Evolutionary conservation across 495 filamentous ascomycete genomes (phyloP), one percentile per base, ranked within the genome.

Genomic region (Pseudevernia furfuracea): DNA sequence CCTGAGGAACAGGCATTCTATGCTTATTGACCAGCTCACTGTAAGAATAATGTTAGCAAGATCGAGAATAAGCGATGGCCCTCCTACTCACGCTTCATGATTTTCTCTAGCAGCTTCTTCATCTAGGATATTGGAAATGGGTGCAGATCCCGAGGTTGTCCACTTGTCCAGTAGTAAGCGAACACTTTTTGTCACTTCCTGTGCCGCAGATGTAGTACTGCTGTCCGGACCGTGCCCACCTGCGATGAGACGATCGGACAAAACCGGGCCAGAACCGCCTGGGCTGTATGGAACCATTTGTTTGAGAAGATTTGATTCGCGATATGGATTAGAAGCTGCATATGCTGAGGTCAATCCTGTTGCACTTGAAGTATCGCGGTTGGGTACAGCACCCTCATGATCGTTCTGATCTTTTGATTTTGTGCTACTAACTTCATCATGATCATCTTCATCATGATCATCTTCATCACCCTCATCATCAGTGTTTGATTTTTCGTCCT

Each of bases 91-190:
- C 53, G 30, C 36, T 39, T 37, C 28, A 15, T 39, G 1, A 7
- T n/a, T 7, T 36, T 36, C n/a, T 21, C 55, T 58, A n/a, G 55
- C 55, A 21, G 32, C 55, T 58, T 36, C 55, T 25, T 36, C 55
- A 21, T 36, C 55, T 7, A 58, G 25, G 19, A 58, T 23, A 14
- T 58, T 25, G n/a, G 55, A 36, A 23, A 37, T 58, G 4, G 55
- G 32, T 37, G 12, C 55, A 36, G 55, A 58, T 21, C 55, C 55
- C 32, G 55, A 58, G 12, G 32, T 58, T 2, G 55, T 58, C 55
- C 55, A 58, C 15, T 58, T 58, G 32, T 58, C 55, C 37, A 58
- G 21, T 25, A 58, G n/a, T 58, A 58, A 37, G n/a, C 55, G 55
- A 37, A 58, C 55, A 11, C 30, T 58, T 37, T 37, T 21, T 39